phyloP scores from a whole-genome alignment of 1,284 basidiomycete species.

The Peniophora sp. region DNA sequence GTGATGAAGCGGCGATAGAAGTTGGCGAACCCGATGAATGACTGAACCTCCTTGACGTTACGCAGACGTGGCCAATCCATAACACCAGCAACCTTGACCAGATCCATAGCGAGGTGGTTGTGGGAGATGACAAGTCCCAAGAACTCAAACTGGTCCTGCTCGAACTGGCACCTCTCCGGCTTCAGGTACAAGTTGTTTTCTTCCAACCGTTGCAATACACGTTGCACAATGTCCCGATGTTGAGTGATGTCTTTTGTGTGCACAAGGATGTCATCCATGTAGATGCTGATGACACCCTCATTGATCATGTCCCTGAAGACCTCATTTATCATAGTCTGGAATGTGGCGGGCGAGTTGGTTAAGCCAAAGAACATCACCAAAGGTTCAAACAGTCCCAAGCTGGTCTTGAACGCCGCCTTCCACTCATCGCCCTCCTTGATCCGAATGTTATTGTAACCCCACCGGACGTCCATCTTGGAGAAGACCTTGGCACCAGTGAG shows the following conservation, averaged over 20 bases:
- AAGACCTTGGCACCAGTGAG: background rate
- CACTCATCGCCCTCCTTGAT: background rate
- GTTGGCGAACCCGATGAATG: background rate
- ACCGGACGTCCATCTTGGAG: background rate
- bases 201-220: background rate
- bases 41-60: background rate
- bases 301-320: background rate
- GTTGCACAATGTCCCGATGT: background rate
- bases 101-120: background rate
- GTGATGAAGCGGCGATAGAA: too few species aligned
- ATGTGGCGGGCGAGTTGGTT: background rate
- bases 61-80: background rate
- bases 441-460: background rate
- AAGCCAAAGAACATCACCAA: background rate
- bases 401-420: background rate
- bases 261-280: background rate
- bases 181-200: background rate
- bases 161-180: background rate
- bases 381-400: background rate
- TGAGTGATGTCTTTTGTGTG: background rate
- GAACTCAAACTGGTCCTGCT: background rate
- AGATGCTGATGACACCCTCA: background rate
- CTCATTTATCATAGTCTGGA: background rate
- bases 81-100: background rate
- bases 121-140: background rate